Conservation (phyloP, 2,329 filamentous ascomycete genomes). For the Trichoderma atroviride region DNA sequence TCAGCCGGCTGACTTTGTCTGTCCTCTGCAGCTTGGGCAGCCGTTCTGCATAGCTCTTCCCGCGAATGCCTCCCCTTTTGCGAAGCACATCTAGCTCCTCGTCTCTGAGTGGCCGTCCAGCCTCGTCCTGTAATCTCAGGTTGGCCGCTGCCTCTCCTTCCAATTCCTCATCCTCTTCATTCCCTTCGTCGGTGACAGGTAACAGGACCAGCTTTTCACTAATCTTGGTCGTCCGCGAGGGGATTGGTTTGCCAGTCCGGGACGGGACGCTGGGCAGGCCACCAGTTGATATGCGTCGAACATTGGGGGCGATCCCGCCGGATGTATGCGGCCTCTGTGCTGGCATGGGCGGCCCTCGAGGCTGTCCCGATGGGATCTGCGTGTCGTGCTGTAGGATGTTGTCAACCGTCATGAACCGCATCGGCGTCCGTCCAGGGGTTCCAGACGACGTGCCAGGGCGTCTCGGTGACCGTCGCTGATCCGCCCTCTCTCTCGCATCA, state of each 20-base stretch:
- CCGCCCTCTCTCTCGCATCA: constrained; percentile 43
- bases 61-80: constrained; percentile 62
- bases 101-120: constrained; percentile 66
- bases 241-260: constrained; percentile 63
- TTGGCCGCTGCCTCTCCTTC: constrained; percentile 48
- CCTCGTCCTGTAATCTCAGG: constrained; percentile 55
- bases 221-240: constrained; percentile 87
- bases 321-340: constrained; percentile 39
- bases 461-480: constrained; percentile 39
- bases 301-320: constrained; percentile 26
- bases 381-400: constrained; percentile 92
- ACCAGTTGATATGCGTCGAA: constrained; percentile 40
- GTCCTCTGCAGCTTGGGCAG: constrained; percentile 84
- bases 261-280: constrained; percentile 47
- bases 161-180: constrained; percentile 61
- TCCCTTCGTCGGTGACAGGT: constrained; percentile 73
- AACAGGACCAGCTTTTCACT: constrained; percentile 96
- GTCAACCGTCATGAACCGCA: constrained; percentile 85
- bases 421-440: constrained; percentile 48
- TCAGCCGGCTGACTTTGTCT: constrained; percentile 85
- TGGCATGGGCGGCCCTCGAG: constrained; percentile 67
- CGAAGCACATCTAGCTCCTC: constrained; percentile 67
- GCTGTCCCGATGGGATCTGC: constrained; percentile 93
- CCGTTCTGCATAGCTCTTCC: constrained; percentile 93
- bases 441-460: constrained; percentile 40